Evolutionary conservation across 768 basidiomycete genomes (phyloP).

Genomic region (Lanmaoa rubissima): DNA sequence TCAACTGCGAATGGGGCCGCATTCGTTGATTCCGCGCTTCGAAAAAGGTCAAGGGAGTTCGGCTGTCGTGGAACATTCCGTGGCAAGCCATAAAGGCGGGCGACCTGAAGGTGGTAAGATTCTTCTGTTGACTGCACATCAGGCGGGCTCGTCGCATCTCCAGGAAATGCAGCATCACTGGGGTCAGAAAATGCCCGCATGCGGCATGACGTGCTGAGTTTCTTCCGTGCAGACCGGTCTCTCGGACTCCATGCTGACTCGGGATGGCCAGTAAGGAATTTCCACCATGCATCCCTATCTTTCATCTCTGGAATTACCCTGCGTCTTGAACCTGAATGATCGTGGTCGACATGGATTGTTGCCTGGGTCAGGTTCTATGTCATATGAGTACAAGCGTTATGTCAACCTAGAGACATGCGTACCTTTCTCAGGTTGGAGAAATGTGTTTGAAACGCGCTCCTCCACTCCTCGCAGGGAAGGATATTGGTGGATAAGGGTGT

Average conservation of each 20-base stretch:
- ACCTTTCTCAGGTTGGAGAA: conserved; percentile 68
- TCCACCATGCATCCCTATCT: conserved; percentile 80
- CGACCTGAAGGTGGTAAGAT: not conserved
- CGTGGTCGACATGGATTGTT: conserved; percentile 37
- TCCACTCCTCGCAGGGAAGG: conserved; percentile 71
- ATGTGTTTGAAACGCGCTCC: conserved; percentile 49
- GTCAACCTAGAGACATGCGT: not conserved
- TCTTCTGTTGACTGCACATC: conserved; percentile 2
- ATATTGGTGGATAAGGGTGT: conserved; percentile 27
- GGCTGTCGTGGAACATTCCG: not conserved
- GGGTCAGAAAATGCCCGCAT: conserved; percentile 41
- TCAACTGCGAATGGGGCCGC: not conserved
- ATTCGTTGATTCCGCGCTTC: not conserved
- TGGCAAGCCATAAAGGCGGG: not conserved
- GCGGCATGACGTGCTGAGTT: conserved; percentile 10
- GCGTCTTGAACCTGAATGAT: conserved; percentile 8
- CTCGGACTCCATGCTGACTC: conserved; percentile 61
- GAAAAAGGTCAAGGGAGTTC: not conserved
- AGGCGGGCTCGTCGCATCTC: not conserved
- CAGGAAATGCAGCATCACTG: not conserved
- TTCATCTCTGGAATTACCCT: conserved; percentile 64
- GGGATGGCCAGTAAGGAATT: conserved; percentile 67
- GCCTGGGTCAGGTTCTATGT: conserved; percentile 65
- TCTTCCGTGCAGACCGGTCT: conserved; percentile 14
- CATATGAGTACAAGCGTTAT: conserved; percentile 5